phyloP scores from a whole-genome alignment of 345 rosid genomes.

The Dovyalis caffra region DNA sequence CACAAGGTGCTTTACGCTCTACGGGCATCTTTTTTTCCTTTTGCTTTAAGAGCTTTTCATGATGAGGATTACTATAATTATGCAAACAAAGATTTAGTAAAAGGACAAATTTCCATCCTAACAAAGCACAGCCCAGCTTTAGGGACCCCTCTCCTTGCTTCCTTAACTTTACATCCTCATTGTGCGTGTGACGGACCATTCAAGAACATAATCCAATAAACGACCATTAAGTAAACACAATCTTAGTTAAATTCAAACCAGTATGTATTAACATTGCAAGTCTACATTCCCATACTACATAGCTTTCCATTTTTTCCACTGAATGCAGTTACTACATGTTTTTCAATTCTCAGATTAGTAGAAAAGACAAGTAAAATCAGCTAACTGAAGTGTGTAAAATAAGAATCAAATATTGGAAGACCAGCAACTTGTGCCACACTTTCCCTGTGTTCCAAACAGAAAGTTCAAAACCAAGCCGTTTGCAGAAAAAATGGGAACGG shows the following conservation, averaged over 20 bases:
- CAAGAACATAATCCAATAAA: slow-evolving; percentile 2
- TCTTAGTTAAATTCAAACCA: slow-evolving; percentile 11
- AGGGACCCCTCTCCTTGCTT: slow-evolving; percentile 24
- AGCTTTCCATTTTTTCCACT: neutral
- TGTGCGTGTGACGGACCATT: neutral
- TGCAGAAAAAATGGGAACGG: neutral
- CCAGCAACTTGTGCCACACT: neutral
- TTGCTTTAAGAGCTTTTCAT: slow-evolving; percentile 41
- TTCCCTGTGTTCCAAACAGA: neutral
- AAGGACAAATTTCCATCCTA: slow-evolving; percentile 25
- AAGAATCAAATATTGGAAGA: no score
- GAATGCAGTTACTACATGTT: neutral
- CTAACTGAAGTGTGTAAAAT: neutral
- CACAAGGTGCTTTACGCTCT: slow-evolving; percentile 35
- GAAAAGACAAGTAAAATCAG: neutral
- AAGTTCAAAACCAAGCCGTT: neutral
- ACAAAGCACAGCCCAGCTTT: slow-evolving; percentile 20
- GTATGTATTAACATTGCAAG: neutral
- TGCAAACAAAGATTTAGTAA: slow-evolving; percentile 28
- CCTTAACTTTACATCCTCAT: slow-evolving; percentile 6
- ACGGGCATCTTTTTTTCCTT: slow-evolving; percentile 28
- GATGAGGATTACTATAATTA: slow-evolving; percentile 30
- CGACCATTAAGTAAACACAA: neutral
- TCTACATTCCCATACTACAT: neutral
- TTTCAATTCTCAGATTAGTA: neutral